Evolutionary conservation across 768 basidiomycete genomes (phyloP).

Genomic region (Psilocybe tampanensis): DNA sequence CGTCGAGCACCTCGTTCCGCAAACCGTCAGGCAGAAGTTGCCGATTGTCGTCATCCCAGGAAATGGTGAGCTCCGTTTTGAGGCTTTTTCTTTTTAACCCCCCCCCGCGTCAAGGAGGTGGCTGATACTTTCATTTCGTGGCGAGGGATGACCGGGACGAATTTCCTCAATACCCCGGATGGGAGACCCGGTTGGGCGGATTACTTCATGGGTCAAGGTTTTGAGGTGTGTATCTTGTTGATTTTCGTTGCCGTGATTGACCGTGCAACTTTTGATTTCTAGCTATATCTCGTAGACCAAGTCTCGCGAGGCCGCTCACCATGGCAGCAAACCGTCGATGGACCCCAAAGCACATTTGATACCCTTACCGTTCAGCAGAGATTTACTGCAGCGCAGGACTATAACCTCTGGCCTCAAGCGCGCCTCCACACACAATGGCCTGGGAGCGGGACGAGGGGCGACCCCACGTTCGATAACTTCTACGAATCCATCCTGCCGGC

Average conservation of each 20-base stretch:
- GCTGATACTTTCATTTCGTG: neutral
- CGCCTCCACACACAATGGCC: conserved; percentile 53
- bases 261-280: neutral
- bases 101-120: neutral
- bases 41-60: conserved; percentile 54
- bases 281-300: conserved; percentile 51
- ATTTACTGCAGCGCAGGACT: conserved; percentile 43
- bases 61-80: conserved; percentile 29
- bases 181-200: conserved; percentile 60
- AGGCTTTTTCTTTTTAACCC: neutral
- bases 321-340: conserved; percentile 42
- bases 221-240: conserved; percentile 40
- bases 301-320: conserved; percentile 47
- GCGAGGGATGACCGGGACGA: conserved; percentile 52
- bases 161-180: conserved; percentile 56
- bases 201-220: conserved; percentile 51
- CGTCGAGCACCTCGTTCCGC: conserved; percentile 51
- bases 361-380: conserved; percentile 37
- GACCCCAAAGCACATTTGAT: conserved; percentile 30
- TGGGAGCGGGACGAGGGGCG: conserved; percentile 49
- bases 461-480: conserved; percentile 46
- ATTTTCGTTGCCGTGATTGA: neutral
- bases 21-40: conserved; percentile 35
- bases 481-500: conserved; percentile 45
- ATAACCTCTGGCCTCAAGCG: conserved; percentile 48